Percentiles rank a stretch among this genome's conserved stretches.
phyloP scores from a whole-genome alignment of 2,329 filamentous ascomycete genomes.

The Calonectria montana region DNA sequence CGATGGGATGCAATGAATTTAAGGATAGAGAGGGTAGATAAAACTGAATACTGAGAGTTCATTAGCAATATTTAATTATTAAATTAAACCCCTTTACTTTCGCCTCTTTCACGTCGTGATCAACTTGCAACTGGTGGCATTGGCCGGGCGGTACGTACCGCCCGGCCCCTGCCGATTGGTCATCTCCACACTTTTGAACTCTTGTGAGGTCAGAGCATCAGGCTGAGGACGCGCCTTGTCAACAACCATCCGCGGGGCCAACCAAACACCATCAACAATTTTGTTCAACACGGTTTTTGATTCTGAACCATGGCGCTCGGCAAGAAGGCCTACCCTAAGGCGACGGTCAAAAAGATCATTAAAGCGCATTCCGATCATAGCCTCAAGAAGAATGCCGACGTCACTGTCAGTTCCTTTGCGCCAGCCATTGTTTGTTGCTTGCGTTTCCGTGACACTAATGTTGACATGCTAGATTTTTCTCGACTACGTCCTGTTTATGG shows the following conservation, averaged over 20 bases:
- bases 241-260: slow-evolving; percentile 28
- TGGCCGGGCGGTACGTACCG: slow-evolving; percentile 32
- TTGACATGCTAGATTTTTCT: slow-evolving; percentile 77
- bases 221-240: slow-evolving; percentile 38
- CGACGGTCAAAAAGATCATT: slow-evolving; percentile 87
- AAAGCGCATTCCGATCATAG: slow-evolving; percentile 87
- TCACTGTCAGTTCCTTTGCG: slow-evolving; percentile 69
- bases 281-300: slow-evolving; percentile 18
- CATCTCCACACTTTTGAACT: slow-evolving; percentile 11
- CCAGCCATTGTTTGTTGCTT: slow-evolving; percentile 27
- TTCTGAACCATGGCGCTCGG: slow-evolving; percentile 52
- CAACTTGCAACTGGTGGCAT: background rate
- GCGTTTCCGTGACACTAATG: slow-evolving; percentile 37
- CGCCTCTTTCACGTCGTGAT: background rate
- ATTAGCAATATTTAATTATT: no score
- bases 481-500: slow-evolving; percentile 86
- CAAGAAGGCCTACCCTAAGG: slow-evolving; percentile 84
- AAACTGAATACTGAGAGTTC: background rate
- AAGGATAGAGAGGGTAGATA: background rate
- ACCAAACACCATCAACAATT: background rate
- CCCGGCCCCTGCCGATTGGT: slow-evolving; percentile 39
- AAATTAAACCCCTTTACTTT: no score
- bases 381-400: slow-evolving; percentile 86
- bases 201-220: slow-evolving; percentile 38
- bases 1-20: background rate